These are phyloP conservation scores for Suhomyces anneliseae DNA, from an alignment of 1,139 yeast genomes.

Conservation along the genomic window DNA sequence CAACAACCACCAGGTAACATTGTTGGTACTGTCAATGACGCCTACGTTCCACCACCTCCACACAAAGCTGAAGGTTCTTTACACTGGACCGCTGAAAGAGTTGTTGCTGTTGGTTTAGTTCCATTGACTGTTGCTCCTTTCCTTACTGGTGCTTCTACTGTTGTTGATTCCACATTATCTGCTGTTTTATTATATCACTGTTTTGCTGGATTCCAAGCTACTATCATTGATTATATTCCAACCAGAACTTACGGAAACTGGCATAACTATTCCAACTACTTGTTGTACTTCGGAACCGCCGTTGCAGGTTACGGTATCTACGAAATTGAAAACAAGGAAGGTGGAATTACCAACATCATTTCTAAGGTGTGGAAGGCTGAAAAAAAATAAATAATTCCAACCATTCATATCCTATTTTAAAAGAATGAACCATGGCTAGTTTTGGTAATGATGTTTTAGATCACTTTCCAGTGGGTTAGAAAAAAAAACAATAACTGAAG, in stretches of 20 bases:
- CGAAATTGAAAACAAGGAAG: slow-evolving; percentile 61
- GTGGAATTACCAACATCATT: slow-evolving; percentile 38
- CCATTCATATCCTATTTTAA: too few relatives aligned
- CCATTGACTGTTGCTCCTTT: slow-evolving; percentile 69
- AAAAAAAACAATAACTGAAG: too few relatives aligned
- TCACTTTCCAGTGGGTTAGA: too few relatives aligned
- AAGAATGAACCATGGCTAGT: too few relatives aligned
- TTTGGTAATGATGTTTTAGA: too few relatives aligned
- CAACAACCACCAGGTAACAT: slow-evolving; percentile 79
- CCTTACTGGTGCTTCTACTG: slow-evolving; percentile 53
- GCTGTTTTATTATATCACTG: slow-evolving; percentile 61
- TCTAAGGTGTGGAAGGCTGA: slow-evolving; percentile 42
- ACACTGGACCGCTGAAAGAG: slow-evolving; percentile 73
- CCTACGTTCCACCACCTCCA: slow-evolving; percentile 59
- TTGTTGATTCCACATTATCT: slow-evolving; percentile 57
- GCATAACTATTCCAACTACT: slow-evolving; percentile 61
- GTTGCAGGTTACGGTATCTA: slow-evolving; percentile 69
- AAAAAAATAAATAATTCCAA: background rate
- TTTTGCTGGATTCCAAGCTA: slow-evolving; percentile 71
- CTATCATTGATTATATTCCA: slow-evolving; percentile 80
- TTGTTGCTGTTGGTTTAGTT: slow-evolving; percentile 56
- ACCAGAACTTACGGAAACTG: slow-evolving; percentile 67
- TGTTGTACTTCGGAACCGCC: slow-evolving; percentile 63
- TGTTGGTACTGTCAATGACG: slow-evolving; percentile 75
- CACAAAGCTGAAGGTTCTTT: slow-evolving; percentile 60